Evolutionary conservation across 495 filamentous ascomycete genomes (phyloP).

Genomic region (Penicillium ucsense): DNA sequence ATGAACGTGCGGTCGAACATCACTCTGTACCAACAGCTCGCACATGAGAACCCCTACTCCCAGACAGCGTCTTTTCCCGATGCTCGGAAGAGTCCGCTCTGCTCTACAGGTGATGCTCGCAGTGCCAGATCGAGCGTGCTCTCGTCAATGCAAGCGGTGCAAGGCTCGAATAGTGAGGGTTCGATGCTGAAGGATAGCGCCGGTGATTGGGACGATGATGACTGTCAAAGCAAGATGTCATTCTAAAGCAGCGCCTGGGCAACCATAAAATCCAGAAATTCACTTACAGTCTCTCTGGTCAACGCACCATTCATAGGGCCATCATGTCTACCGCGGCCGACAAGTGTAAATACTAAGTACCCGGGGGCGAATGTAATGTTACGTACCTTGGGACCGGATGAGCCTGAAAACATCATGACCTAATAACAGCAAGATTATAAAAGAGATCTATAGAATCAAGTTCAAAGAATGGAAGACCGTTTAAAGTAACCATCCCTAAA

Average conservation of each 20-base stretch:
- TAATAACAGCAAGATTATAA: too few relatives aligned
- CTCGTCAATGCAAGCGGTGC: too few relatives aligned
- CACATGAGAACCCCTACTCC: conserved; percentile 1
- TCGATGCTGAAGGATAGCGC: background rate
- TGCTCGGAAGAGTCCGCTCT: background rate
- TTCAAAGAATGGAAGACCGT: too few relatives aligned
- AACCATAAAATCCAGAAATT: too few relatives aligned
- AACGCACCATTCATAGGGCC: too few relatives aligned
- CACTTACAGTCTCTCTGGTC: too few relatives aligned
- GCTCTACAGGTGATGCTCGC: background rate
- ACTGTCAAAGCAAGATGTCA: conserved; percentile 2
- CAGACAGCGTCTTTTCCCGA: background rate
- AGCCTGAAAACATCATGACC: background rate
- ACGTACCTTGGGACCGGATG: too few relatives aligned
- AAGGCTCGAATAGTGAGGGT: background rate
- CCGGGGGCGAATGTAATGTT: too few relatives aligned
- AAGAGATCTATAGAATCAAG: too few relatives aligned
- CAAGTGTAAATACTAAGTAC: too few relatives aligned
- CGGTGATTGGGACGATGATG: conserved; percentile 9
- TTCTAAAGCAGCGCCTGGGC: background rate
- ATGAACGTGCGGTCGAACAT: background rate
- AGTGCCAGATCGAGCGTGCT: background rate
- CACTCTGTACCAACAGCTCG: background rate
- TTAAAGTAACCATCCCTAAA: too few relatives aligned
- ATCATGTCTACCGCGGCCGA: too few relatives aligned